Evolutionary conservation across 768 basidiomycete genomes (phyloP).

Genomic region (Trametes coccinea): DNA sequence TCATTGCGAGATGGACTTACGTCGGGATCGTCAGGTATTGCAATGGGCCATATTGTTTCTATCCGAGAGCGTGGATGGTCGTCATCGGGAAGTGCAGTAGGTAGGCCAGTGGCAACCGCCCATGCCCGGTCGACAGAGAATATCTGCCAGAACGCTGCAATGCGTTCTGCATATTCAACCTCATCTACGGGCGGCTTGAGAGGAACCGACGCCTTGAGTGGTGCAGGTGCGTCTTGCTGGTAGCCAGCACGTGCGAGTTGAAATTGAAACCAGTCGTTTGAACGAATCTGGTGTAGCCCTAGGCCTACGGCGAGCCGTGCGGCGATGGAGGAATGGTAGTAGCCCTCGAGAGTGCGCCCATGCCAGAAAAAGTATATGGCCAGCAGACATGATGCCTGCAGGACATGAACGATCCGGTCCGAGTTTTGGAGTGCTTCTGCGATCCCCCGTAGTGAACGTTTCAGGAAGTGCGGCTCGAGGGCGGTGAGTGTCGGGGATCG

Average conservation of each 20-base stretch:
- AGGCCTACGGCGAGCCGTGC: slow-evolving; percentile 61
- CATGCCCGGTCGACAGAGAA: slow-evolving; percentile 63
- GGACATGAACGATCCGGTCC: slow-evolving; percentile 56
- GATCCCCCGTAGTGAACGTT: slow-evolving; percentile 51
- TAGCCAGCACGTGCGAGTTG: slow-evolving; percentile 17
- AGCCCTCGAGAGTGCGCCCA: slow-evolving; percentile 56
- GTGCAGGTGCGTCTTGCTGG: slow-evolving; percentile 11
- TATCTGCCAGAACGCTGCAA: slow-evolving; percentile 61
- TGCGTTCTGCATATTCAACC: slow-evolving; percentile 46
- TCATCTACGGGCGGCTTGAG: slow-evolving; percentile 40
- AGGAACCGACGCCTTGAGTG: slow-evolving; percentile 27
- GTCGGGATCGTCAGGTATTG: slow-evolving; percentile 23
- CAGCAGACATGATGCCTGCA: slow-evolving; percentile 61
- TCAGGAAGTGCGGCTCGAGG: slow-evolving; percentile 50
- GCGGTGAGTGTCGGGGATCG: slow-evolving; percentile 41
- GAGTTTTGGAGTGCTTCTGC: slow-evolving; percentile 53
- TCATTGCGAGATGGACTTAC: slow-evolving; percentile 22
- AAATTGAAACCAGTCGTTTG: slow-evolving; percentile 28
- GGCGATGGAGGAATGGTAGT: slow-evolving; percentile 59
- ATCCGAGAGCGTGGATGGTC: slow-evolving; percentile 48
- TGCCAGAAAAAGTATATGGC: slow-evolving; percentile 62
- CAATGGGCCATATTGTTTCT: slow-evolving; percentile 52
- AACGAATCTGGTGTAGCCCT: slow-evolving; percentile 55
- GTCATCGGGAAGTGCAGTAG: slow-evolving; percentile 53
- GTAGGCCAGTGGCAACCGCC: slow-evolving; percentile 55